phyloP scores from a whole-genome alignment of 2,329 filamentous ascomycete genomes.

The Cladophialophora exuberans region DNA sequence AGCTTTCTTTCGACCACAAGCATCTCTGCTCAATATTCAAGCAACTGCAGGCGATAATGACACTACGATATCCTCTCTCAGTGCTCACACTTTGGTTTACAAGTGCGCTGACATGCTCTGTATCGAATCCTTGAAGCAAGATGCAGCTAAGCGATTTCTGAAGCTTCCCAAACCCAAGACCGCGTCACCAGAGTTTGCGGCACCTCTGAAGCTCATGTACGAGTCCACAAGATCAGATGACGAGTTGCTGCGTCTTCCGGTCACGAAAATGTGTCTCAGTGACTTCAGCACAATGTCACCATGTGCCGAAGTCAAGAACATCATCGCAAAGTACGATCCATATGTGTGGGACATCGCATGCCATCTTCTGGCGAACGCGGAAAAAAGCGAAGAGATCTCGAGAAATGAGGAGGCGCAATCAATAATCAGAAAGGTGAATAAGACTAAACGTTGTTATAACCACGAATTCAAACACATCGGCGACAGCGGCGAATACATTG shows the following conservation, averaged over 20 bases:
- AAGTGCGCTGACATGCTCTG: conserved; percentile 17
- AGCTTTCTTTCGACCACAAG: neutral
- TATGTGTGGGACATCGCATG: too few relatives aligned
- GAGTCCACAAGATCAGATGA: conserved; percentile 10
- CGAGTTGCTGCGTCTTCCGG: neutral
- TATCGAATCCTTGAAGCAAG: conserved; percentile 1
- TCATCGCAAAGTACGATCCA: too few relatives aligned
- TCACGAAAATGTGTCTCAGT: conserved; percentile 8
- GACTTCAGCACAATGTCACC: too few relatives aligned
- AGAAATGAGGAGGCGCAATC: too few relatives aligned
- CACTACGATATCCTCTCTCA: neutral
- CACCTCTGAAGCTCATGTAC: conserved; percentile 6
- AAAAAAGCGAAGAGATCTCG: too few relatives aligned
- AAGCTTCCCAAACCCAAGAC: neutral
- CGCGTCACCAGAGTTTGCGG: conserved; percentile 10
- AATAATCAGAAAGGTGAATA: too few relatives aligned
- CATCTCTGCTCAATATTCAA: neutral
- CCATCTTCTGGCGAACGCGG: too few relatives aligned
- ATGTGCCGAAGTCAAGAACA: too few relatives aligned
- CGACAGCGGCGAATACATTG: too few relatives aligned
- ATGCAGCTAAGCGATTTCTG: conserved; percentile 4
- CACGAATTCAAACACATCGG: too few relatives aligned
- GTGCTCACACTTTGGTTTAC: conserved; percentile 8
- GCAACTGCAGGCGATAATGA: neutral
- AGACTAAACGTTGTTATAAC: too few relatives aligned